Evolutionary conservation across 2,329 filamentous ascomycete species (phyloP).

Genomic region (Phialocephala sp.): DNA sequence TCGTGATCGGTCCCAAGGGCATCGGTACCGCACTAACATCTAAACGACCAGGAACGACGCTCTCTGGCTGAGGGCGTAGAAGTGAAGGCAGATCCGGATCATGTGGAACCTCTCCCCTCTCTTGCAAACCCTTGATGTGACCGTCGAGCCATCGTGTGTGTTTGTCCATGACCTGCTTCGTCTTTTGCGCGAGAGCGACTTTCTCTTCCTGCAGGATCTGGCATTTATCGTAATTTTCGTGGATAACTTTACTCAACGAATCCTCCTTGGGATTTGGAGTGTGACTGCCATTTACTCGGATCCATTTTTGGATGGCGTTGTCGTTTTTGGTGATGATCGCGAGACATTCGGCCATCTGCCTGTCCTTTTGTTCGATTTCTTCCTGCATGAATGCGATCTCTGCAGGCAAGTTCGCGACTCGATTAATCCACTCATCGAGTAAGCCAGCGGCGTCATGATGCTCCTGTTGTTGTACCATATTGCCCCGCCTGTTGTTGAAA

Average conservation of each 20-base stretch:
- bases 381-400: slow-evolving; percentile 85
- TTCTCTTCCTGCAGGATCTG: slow-evolving; percentile 79
- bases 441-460: slow-evolving; percentile 70
- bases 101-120: slow-evolving; percentile 56
- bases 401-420: slow-evolving; percentile 78
- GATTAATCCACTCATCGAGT: slow-evolving; percentile 79
- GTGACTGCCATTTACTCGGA: slow-evolving; percentile 77
- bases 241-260: slow-evolving; percentile 66
- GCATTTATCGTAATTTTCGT: slow-evolving; percentile 70
- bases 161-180: slow-evolving; percentile 64
- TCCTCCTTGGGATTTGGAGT: slow-evolving; percentile 78
- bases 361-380: slow-evolving; percentile 82
- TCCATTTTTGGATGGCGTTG: slow-evolving; percentile 78
- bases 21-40: slow-evolving; percentile 30
- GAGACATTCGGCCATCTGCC: slow-evolving; percentile 70
- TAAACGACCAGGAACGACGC: slow-evolving; percentile 40
- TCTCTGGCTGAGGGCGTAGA: slow-evolving; percentile 61
- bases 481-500: slow-evolving; percentile 54
- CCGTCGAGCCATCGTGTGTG: slow-evolving; percentile 66
- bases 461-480: slow-evolving; percentile 63
- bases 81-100: slow-evolving; percentile 67
- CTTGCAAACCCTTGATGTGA: slow-evolving; percentile 66
- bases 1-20: slow-evolving; percentile 36
- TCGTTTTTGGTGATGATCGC: slow-evolving; percentile 75
- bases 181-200: slow-evolving; percentile 69